Conservation (phyloP, 352 stramenopile genomes). For the Globisporangium cylindrosporum region DNA sequence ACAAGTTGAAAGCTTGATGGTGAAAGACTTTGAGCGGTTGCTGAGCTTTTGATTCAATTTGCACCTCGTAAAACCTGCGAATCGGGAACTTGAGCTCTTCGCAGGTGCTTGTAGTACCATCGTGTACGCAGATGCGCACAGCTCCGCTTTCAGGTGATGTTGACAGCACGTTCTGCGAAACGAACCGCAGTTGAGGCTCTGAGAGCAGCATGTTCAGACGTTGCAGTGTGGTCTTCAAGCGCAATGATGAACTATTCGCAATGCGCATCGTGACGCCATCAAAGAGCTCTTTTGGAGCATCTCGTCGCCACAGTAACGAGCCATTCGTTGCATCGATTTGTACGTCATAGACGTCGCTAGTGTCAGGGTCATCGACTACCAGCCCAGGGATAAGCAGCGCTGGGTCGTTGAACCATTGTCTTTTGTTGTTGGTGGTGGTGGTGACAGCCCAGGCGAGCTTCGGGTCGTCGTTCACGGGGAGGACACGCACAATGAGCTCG, state of each 20-base stretch:
- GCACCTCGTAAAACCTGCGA: constrained; percentile 12
- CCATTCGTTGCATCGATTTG: constrained; percentile 27
- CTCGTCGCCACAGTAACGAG: constrained; percentile 20
- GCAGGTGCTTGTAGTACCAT: constrained; percentile 22
- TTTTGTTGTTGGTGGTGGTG: background rate
- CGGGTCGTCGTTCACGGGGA: constrained; percentile 26
- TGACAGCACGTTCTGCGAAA: constrained; percentile 2
- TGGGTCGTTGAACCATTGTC: constrained; percentile 26
- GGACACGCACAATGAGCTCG: constrained; percentile 14
- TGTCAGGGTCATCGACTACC: constrained; percentile 31
- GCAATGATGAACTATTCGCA: constrained; percentile 11
- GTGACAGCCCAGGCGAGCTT: background rate
- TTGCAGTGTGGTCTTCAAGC: constrained; percentile 21
- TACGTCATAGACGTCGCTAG: constrained; percentile 31
- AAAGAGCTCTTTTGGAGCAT: constrained; percentile 19
- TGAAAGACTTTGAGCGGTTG: background rate
- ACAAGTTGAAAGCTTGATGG: background rate
- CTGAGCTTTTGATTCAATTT: background rate
- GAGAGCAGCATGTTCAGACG: constrained; percentile 32
- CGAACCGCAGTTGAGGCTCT: constrained; percentile 25
- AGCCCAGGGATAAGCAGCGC: constrained; percentile 33
- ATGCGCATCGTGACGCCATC: constrained; percentile 25
- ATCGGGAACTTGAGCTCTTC: constrained; percentile 24
- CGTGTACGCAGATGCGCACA: constrained; percentile 26
- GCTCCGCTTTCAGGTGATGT: background rate